Evolutionary conservation across 192 early-diverging fungal species (phyloP).

Genomic region (Chytriomyces sp.): DNA sequence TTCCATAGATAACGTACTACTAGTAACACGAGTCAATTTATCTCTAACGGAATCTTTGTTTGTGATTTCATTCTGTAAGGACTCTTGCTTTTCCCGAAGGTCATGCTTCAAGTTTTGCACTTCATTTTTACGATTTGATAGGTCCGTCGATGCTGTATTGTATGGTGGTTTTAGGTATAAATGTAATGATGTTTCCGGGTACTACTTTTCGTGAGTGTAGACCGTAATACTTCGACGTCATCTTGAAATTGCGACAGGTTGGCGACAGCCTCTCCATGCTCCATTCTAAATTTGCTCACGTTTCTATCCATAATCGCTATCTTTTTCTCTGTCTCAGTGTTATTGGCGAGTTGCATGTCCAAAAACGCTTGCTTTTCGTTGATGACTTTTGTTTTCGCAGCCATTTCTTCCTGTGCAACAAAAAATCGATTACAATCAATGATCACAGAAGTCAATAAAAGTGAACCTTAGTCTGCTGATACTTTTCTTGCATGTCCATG

Average conservation of each 20-base stretch:
- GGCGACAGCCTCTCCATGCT: slow-evolving; percentile 38
- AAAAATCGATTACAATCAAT: not conserved
- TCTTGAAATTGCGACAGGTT: slow-evolving; percentile 54
- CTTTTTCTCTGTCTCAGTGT: slow-evolving; percentile 55
- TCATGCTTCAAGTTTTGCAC: slow-evolving; percentile 50
- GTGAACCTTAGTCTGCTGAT: slow-evolving; percentile 46
- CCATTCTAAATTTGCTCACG: slow-evolving; percentile 54
- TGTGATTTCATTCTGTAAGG: slow-evolving; percentile 43
- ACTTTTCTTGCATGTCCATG: slow-evolving; percentile 43
- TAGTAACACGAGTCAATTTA: slow-evolving; percentile 37
- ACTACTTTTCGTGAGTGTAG: slow-evolving; percentile 55
- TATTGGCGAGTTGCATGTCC: slow-evolving; percentile 48
- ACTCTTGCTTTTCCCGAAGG: slow-evolving; percentile 44
- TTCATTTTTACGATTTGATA: slow-evolving; percentile 47
- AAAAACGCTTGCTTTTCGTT: slow-evolving; percentile 57
- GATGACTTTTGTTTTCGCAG: slow-evolving; percentile 42
- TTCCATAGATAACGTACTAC: slow-evolving; percentile 54
- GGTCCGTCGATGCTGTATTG: slow-evolving; percentile 50
- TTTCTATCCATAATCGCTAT: slow-evolving; percentile 49
- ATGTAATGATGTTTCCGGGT: not conserved
- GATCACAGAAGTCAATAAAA: not conserved
- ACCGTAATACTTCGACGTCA: slow-evolving; percentile 57
- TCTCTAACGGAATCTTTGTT: slow-evolving; percentile 38
- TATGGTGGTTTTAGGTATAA: not conserved
- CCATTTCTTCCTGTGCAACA: slow-evolving; percentile 44